Percentiles rank a stretch among this genome's conserved stretches.
Evolutionary conservation across 306 rosid species (phyloP).

Genomic region (Amphicarpaea edgeworthii): DNA sequence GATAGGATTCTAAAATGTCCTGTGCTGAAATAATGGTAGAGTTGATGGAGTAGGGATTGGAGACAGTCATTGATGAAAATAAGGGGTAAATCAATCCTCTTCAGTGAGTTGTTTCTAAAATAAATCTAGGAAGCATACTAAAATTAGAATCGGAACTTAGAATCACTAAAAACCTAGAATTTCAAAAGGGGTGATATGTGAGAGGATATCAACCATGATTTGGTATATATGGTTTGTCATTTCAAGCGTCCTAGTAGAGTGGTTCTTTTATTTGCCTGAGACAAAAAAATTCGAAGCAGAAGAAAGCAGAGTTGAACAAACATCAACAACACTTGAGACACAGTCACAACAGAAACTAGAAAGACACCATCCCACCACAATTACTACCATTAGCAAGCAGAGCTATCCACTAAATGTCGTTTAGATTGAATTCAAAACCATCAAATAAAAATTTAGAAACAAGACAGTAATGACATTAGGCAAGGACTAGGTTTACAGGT

Average conservation of each 20-base stretch:
- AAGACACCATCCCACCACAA: conserved; percentile 34
- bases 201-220: background rate
- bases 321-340: conserved; percentile 41
- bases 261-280: background rate
- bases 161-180: background rate
- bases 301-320: conserved; percentile 22
- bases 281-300: background rate
- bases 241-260: background rate
- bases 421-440: conserved; percentile 48
- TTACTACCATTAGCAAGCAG: conserved; percentile 24
- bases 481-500: conserved; percentile 14
- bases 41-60: background rate
- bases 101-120: background rate
- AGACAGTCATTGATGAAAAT: background rate
- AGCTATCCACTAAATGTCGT: conserved; percentile 35
- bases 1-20: background rate
- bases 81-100: background rate
- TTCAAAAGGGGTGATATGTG: background rate
- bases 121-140: background rate
- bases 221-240: background rate
- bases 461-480: background rate
- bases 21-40: background rate
- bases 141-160: background rate
- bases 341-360: conserved; percentile 34
- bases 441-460: conserved; percentile 29